Evolutionary conservation across 257 asterid species (phyloP).

Genomic region (Gentiana straminea): DNA sequence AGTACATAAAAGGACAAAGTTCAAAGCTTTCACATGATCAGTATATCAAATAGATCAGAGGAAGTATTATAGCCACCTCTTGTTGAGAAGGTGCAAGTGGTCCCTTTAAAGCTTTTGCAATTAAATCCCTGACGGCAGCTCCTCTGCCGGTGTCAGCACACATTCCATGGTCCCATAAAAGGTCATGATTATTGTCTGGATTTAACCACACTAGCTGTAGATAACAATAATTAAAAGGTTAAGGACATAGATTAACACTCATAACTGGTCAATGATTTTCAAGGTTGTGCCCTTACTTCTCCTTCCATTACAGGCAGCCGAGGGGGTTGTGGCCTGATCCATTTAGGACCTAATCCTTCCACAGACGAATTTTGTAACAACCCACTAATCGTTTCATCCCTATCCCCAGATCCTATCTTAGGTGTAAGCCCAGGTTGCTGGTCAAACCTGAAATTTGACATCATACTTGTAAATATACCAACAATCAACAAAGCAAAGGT

Average conservation of each 20-base stretch:
- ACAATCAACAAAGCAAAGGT: neutral
- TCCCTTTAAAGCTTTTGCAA: constrained; percentile 85
- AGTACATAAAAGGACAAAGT: neutral
- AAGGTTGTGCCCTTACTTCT: constrained; percentile 43
- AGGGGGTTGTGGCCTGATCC: constrained; percentile 93
- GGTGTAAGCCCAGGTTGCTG: constrained; percentile 61
- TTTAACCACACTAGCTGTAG: constrained; percentile 83
- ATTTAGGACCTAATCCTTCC: constrained; percentile 73
- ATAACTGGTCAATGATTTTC: neutral
- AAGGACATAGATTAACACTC: constrained; percentile 1
- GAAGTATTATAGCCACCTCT: constrained; percentile 39
- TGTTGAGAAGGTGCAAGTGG: constrained; percentile 85
- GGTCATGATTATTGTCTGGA: constrained; percentile 80
- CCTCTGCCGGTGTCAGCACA: constrained; percentile 97
- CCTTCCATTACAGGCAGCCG: constrained; percentile 80
- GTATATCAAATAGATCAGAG: neutral
- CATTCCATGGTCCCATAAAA: constrained; percentile 93
- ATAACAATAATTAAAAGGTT: constrained; percentile 14
- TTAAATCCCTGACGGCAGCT: constrained; percentile 85
- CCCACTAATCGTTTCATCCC: constrained; percentile 68
- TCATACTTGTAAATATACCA: constrained; percentile 10
- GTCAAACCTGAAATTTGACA: constrained; percentile 60
- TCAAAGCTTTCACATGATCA: neutral
- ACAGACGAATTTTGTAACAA: constrained; percentile 49
- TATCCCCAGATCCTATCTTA: constrained; percentile 78